Evolutionary conservation across 768 basidiomycete genomes (phyloP).

Genomic region (Postia placenta): DNA sequence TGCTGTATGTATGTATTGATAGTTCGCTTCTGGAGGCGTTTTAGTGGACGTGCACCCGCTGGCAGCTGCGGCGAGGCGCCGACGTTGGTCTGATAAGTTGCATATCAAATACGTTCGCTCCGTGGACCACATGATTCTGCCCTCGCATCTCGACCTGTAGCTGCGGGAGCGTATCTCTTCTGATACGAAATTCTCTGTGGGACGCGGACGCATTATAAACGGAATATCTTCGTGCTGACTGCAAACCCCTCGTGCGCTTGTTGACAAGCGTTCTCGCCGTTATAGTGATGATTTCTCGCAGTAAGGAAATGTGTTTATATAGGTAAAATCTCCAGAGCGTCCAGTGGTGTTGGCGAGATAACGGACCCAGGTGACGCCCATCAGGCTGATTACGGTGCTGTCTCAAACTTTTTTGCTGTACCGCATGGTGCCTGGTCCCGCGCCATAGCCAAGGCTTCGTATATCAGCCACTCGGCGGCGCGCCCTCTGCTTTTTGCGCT

Average conservation of each 20-base stretch:
- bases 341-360: no score
- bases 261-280: no score
- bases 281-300: no score
- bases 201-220: no score
- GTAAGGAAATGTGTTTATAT: no score
- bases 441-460: neutral
- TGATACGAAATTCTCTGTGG: no score
- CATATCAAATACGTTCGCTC: neutral
- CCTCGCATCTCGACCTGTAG: no score
- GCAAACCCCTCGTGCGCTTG: no score
- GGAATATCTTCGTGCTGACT: neutral
- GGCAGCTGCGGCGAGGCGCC: neutral
- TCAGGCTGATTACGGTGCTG: neutral
- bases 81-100: neutral
- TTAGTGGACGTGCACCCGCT: no score
- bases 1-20: neutral
- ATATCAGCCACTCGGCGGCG: neutral
- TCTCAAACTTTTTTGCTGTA: slow-evolving; percentile 6
- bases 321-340: no score
- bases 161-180: neutral
- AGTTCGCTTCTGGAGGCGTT: no score
- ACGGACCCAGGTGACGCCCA: neutral
- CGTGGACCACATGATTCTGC: neutral
- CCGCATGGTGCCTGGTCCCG: slow-evolving; percentile 1
- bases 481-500: slow-evolving; percentile 1